Percentiles rank a stretch among this genome's conserved stretches.
Evolutionary conservation across 2,329 filamentous ascomycete genomes (phyloP).

Genomic region (Calycina herbarum): DNA sequence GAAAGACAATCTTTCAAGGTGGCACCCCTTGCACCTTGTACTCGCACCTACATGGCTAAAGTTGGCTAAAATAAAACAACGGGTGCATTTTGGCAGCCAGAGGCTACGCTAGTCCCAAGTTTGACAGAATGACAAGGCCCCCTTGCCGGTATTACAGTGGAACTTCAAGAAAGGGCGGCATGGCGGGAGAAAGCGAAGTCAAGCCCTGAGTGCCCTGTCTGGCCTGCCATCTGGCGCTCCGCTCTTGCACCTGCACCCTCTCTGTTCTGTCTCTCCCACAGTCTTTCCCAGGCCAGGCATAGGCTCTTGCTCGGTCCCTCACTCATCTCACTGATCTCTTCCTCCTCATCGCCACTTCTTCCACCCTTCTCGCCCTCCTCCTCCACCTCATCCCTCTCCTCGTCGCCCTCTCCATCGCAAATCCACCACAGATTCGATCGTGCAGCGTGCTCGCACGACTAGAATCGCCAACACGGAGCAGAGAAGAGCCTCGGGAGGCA

Average conservation of each 20-base stretch:
- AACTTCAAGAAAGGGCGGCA: too few species aligned
- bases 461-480: constrained; percentile 20
- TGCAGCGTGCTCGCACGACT: constrained; percentile 28
- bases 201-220: too few species aligned
- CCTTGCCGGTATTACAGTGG: too few species aligned
- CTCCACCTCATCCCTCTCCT: constrained; percentile 2
- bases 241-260: background rate
- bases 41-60: too few species aligned
- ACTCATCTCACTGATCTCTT: background rate
- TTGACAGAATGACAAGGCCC: too few species aligned
- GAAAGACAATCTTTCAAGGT: too few species aligned
- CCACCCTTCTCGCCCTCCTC: background rate
- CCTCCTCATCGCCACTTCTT: background rate
- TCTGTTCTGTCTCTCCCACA: background rate
- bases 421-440: constrained; percentile 15
- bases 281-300: background rate
- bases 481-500: constrained; percentile 35
- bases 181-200: too few species aligned
- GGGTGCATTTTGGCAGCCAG: too few species aligned
- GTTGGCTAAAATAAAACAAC: too few species aligned
- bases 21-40: too few species aligned
- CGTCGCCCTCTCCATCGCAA: background rate
- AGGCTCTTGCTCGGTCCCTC: background rate
- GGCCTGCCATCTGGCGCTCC: background rate
- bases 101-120: too few species aligned